Conservation (phyloP, 2,329 filamentous ascomycete species). For the Botryotinia narcissicola region DNA sequence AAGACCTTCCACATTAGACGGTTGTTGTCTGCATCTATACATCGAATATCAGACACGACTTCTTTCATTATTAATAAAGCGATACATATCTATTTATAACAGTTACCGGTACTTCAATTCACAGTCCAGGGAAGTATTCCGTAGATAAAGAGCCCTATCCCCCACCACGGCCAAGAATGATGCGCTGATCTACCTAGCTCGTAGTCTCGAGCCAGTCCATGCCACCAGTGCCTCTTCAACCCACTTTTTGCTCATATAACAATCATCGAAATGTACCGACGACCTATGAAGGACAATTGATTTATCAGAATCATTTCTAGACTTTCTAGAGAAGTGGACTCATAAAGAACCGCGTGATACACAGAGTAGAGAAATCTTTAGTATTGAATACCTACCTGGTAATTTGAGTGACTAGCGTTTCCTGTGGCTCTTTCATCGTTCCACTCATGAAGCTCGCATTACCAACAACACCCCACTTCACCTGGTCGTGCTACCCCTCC, state of each 20-base stretch:
- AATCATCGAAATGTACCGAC: background rate
- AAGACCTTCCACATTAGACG: background rate
- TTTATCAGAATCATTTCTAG: background rate
- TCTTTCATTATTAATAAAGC: background rate
- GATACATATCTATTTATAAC: background rate
- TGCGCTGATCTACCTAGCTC: background rate
- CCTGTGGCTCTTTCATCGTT: conserved; percentile 1
- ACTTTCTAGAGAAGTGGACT: background rate
- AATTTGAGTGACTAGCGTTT: background rate
- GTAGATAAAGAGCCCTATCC: background rate
- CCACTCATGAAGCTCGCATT: conserved; percentile 6
- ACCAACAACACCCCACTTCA: background rate
- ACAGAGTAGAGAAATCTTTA: background rate
- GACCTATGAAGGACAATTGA: background rate
- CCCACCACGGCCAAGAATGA: background rate
- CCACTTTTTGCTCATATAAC: background rate
- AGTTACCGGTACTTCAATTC: background rate
- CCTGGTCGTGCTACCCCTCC: background rate
- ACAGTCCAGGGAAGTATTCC: background rate
- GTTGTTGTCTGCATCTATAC: background rate
- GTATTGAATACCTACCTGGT: background rate
- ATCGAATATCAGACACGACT: background rate
- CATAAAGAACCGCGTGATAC: background rate
- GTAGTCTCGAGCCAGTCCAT: background rate
- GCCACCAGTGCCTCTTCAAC: background rate